Percentiles rank a stretch among this genome's conserved stretches.
Evolutionary conservation across 306 rosid species (phyloP).

Genomic region (Mimosa bimucronata): DNA sequence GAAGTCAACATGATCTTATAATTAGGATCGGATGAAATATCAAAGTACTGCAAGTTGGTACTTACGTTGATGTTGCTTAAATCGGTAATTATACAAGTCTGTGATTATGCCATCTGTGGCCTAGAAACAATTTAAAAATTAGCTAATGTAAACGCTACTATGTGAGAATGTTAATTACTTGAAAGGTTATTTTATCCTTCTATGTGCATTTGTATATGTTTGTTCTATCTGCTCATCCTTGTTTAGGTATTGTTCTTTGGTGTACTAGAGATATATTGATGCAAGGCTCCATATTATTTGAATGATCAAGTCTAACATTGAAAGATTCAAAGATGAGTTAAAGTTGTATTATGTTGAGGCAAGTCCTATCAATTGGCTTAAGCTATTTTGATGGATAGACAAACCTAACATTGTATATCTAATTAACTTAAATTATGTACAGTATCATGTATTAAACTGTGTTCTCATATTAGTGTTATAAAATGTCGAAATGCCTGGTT

Average conservation of each 20-base stretch:
- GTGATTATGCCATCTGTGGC: not conserved
- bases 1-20: no score
- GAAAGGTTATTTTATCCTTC: not conserved
- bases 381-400: no score
- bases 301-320: not conserved
- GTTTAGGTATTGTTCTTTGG: not conserved
- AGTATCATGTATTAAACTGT: not conserved
- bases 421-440: no score
- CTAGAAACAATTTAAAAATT: not conserved
- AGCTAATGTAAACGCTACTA: not conserved
- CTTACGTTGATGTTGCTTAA: not conserved
- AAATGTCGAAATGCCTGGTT: not conserved
- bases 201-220: not conserved
- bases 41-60: not conserved
- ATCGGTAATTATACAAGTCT: not conserved
- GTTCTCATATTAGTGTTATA: not conserved
- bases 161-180: not conserved
- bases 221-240: not conserved
- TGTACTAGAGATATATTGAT: not conserved
- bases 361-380: no score
- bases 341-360: no score
- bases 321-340: no score
- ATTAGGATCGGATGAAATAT: no score
- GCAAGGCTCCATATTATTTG: not conserved
- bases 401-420: no score